Conservation (phyloP, 1,284 basidiomycete species). For the Farysia itapuensis region DNA sequence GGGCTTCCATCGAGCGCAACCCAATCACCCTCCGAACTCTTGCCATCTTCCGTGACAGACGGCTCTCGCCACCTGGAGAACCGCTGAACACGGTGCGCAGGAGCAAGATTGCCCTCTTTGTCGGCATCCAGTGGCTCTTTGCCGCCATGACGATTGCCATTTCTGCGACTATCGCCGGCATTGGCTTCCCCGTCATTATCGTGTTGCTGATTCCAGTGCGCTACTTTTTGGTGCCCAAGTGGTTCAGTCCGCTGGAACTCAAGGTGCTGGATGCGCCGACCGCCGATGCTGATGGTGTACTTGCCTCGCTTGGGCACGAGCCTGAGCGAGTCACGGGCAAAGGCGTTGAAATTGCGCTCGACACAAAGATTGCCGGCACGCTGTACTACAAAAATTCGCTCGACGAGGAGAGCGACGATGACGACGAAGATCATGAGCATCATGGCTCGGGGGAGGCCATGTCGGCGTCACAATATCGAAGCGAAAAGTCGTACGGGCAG, state of each 20-base stretch:
- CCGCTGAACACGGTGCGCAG: constrained; percentile 75
- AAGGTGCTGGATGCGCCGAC: constrained; percentile 82
- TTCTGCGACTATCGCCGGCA: constrained; percentile 76
- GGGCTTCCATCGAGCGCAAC: constrained; percentile 72
- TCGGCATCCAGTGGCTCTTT: constrained; percentile 76
- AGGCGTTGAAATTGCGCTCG: constrained; percentile 40
- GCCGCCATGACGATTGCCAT: constrained; percentile 89
- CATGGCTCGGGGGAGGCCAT: constrained; percentile 7
- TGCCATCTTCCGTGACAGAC: constrained; percentile 75
- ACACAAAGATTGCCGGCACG: constrained; percentile 46
- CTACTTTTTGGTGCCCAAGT: constrained; percentile 71
- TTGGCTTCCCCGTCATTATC: constrained; percentile 89
- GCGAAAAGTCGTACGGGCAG: background rate
- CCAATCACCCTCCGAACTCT: constrained; percentile 81
- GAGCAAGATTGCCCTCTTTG: constrained; percentile 75
- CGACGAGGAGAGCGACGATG: constrained; percentile 14
- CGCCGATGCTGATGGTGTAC: constrained; percentile 64
- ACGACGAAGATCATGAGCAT: constrained; percentile 7
- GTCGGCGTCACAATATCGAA: constrained; percentile 9
- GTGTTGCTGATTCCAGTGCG: constrained; percentile 82
- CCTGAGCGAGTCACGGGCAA: constrained; percentile 45
- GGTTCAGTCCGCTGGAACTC: constrained; percentile 80
- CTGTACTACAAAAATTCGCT: constrained; percentile 29
- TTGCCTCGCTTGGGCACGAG: constrained; percentile 51
- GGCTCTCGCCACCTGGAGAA: constrained; percentile 27